Conservation (phyloP, 441 rosid species). For the Breynia disticha region DNA sequence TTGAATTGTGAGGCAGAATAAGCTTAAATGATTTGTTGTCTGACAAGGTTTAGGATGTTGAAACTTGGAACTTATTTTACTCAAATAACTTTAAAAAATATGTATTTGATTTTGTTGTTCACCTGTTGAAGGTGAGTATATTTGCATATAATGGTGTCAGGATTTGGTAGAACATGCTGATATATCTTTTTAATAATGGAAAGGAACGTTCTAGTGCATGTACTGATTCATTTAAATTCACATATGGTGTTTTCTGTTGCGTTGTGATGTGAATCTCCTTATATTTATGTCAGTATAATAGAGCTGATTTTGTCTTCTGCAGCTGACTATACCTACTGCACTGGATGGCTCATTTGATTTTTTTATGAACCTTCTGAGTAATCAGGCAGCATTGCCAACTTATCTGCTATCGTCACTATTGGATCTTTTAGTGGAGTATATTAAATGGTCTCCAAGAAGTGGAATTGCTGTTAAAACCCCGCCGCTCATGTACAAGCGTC, state of each 20-base stretch:
- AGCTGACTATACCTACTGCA: conserved; percentile 52
- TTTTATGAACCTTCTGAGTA: conserved; percentile 54
- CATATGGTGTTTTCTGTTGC: too few relatives aligned
- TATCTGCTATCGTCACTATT: conserved; percentile 54
- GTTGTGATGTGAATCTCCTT: too few relatives aligned
- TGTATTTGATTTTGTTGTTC: too few relatives aligned
- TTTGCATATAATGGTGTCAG: too few relatives aligned
- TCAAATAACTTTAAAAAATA: not conserved
- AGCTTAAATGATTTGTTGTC: not conserved
- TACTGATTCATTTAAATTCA: too few relatives aligned
- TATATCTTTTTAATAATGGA: too few relatives aligned
- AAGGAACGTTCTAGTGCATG: too few relatives aligned
- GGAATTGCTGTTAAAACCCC: conserved; percentile 44
- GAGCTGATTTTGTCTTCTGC: conserved; percentile 24
- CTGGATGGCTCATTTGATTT: conserved; percentile 86
- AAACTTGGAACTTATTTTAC: not conserved
- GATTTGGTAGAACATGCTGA: too few relatives aligned
- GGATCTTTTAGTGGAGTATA: conserved; percentile 55
- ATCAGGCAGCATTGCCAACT: conserved; percentile 42
- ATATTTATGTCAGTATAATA: too few relatives aligned
- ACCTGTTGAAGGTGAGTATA: too few relatives aligned
- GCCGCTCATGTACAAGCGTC: conserved; percentile 66
- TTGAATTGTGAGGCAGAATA: not conserved
- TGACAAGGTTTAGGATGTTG: not conserved
- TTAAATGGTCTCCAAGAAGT: conserved; percentile 42